Base-by-base conservation (phyloP, 768 basidiomycete species). In the Dentipellis fragilis region DNA sequence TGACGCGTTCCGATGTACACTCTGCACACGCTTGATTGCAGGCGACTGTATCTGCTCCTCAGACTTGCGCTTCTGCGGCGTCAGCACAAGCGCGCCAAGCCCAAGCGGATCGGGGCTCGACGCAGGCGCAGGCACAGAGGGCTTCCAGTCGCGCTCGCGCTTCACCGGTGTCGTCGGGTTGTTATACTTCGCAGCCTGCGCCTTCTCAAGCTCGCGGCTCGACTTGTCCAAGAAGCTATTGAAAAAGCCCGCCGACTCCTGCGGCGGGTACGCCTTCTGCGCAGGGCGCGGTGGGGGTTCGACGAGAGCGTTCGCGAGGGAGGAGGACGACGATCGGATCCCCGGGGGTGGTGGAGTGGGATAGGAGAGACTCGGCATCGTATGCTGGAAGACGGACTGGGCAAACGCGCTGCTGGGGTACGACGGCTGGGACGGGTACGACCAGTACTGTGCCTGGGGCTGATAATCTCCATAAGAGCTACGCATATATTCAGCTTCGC, bases 21-120 rank as follows among this genome's bases (percentile, higher is more conserved):
- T 62, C 29, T 77, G 72, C 45, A 74, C 57, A 53, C 88, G 85
- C 68, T 90, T 89, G 46, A 76, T 63, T 7, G 78, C 76, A 0
- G 89, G 85, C 0, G 86, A 84, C 38, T 78, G 72, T 5, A 85
- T 71, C 42, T 80, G 72, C 22, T 79, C 80, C 3, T 73, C 73
- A 2, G 77, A 73, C 62, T 89, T 91, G 51, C 88, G 78, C 65
- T 92, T 92, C 51, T 76, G 78, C 10, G 88, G 86, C 0, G 87
- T 87, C 8, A 75, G 61, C 12, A 64, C 59, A 10, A 63, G 37
- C 12, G 62, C 52, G 11, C 55, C 62, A 23, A 62, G 61, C 10
- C 63, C 62, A 10, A 72, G 66, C 46, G 65, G 61, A 60, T 61
- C 45, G 67, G 67, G 50, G 51, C 53, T 51, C 19, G 48, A 35